These are phyloP conservation scores for Colletotrichum viniferum DNA, from an alignment of 2,329 filamentous ascomycete genomes.

Conservation along the genomic window DNA sequence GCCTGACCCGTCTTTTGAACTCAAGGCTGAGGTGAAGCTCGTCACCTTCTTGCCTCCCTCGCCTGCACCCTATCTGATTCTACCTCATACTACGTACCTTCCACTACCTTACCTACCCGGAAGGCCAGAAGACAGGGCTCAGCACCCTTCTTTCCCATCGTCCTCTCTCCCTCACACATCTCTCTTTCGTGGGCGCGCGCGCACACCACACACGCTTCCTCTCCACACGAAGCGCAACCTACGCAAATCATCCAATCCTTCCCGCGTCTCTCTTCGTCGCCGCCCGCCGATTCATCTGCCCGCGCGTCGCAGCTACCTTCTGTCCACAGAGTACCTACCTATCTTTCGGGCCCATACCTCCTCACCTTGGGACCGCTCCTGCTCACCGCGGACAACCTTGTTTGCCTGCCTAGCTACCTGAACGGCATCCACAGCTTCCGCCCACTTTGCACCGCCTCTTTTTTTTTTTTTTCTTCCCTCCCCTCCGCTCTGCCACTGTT, in stretches of 20 bases:
- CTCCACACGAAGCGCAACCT: background rate
- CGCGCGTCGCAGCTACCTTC: background rate
- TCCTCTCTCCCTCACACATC: background rate
- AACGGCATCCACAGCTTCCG: background rate
- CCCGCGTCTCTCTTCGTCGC: background rate
- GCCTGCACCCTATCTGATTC: background rate
- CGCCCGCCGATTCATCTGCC: background rate
- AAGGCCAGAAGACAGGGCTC: background rate
- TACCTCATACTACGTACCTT: background rate
- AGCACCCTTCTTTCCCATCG: background rate
- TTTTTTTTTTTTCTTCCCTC: background rate
- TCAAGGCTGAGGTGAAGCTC: background rate
- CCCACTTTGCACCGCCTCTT: slow-evolving; percentile 1
- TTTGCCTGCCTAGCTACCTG: background rate
- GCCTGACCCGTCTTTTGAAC: background rate
- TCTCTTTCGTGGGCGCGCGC: background rate
- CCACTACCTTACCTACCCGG: background rate
- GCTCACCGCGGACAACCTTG: background rate
- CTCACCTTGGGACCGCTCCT: background rate
- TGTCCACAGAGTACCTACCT: background rate
- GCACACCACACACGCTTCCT: background rate
- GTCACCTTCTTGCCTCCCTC: background rate
- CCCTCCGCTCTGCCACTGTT: background rate
- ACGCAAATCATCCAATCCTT: background rate
- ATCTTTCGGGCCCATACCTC: background rate